Evolutionary conservation across 306 rosid genomes (phyloP).

Genomic region (Leucaena leucocephala): DNA sequence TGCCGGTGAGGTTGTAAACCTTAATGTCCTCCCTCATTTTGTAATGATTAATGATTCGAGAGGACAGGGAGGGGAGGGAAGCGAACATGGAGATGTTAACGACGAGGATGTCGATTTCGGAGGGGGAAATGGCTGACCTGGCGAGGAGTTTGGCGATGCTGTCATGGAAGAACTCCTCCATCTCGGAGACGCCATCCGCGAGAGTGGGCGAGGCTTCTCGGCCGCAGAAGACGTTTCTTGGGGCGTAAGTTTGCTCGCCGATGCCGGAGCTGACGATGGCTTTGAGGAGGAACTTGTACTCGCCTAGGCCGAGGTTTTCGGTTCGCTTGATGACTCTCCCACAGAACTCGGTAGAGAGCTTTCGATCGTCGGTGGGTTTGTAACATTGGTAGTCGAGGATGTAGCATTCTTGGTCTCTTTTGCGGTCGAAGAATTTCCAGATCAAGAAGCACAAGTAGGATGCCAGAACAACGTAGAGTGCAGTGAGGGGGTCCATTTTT

Average conservation of each 20-base stretch:
- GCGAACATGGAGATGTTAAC: conserved; percentile 84
- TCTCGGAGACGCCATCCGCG: conserved; percentile 53
- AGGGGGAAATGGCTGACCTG: conserved; percentile 53
- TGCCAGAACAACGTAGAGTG: conserved; percentile 40
- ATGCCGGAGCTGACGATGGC: conserved; percentile 91
- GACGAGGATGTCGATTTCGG: conserved; percentile 71
- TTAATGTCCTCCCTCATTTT: conserved; percentile 72
- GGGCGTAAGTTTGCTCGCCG: conserved; percentile 88
- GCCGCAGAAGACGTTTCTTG: conserved; percentile 64
- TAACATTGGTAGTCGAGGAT: conserved; percentile 70
- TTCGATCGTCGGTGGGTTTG: conserved; percentile 66
- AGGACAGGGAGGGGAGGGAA: conserved; percentile 61
- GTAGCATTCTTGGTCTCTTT: conserved; percentile 64
- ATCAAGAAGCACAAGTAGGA: conserved; percentile 48
- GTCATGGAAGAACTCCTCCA: conserved; percentile 82
- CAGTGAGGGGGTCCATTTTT: conserved; percentile 68
- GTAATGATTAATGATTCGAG: conserved; percentile 66
- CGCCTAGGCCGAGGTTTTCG: conserved; percentile 57
- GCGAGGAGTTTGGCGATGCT: conserved; percentile 55
- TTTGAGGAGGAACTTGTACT: conserved; percentile 78
- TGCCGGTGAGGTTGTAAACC: conserved; percentile 80
- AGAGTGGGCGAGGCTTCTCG: conserved; percentile 67
- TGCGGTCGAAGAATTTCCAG: conserved; percentile 54
- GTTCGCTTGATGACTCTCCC: conserved; percentile 56
- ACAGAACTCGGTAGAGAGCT: conserved; percentile 58